Conservation (phyloP, 306 rosid genomes). For the Quercus dentata region DNA sequence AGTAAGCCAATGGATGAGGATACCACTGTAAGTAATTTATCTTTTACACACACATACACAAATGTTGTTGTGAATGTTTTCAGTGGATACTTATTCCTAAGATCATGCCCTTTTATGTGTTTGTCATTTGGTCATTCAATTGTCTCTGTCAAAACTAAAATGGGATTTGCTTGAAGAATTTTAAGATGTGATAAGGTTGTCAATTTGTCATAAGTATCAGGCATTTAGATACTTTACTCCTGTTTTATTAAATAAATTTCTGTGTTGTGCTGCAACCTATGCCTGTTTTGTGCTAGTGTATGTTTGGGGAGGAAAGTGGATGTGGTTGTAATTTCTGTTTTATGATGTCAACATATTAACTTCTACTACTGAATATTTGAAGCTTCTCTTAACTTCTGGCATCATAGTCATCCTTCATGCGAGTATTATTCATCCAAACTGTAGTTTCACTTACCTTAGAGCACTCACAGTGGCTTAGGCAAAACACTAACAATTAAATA, state of each 20-base stretch:
- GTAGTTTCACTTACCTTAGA: neutral
- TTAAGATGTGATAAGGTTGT: neutral
- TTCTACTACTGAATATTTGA: neutral
- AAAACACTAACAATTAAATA: conserved; percentile 1
- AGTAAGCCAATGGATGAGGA: conserved; percentile 7
- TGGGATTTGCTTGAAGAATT: neutral
- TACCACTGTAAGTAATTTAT: neutral
- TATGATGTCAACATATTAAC: neutral
- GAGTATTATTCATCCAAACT: neutral
- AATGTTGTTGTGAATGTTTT: neutral
- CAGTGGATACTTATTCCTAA: neutral
- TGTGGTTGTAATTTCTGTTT: neutral
- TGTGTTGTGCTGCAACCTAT: neutral
- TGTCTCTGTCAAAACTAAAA: neutral
- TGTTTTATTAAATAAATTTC: neutral
- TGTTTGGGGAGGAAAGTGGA: neutral
- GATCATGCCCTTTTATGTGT: neutral
- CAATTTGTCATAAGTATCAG: neutral
- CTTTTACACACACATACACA: neutral
- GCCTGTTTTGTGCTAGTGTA: neutral
- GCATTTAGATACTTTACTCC: too few relatives aligned
- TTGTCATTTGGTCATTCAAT: neutral
- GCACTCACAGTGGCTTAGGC: too few relatives aligned
- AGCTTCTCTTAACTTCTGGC: neutral
- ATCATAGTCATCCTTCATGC: neutral